A percentile compares a stretch with the other conserved stretches of the same genome.
These are phyloP conservation scores for Akanthomyces uredinophilus DNA, from an alignment of 2,329 filamentous ascomycete species.

Conservation along the genomic window DNA sequence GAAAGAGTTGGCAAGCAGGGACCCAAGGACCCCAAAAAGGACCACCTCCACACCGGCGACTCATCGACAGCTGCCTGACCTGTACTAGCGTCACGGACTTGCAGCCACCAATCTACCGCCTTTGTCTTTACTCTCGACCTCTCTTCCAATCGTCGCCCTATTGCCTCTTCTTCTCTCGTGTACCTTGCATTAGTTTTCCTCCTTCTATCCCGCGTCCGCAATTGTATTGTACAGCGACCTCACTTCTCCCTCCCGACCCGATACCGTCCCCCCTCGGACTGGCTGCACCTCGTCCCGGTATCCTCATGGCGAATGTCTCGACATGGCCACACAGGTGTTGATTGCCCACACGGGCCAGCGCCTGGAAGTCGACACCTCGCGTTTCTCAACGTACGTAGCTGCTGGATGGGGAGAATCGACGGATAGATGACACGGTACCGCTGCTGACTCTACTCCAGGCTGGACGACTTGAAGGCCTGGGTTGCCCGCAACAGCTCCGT, in stretches of 20 bases:
- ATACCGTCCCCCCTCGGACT: slow-evolving; percentile 18
- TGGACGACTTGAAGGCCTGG: slow-evolving; percentile 82
- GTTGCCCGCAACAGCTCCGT: slow-evolving; percentile 71
- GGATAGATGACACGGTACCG: neutral
- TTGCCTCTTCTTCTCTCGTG: neutral
- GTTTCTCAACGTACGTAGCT: slow-evolving; percentile 62
- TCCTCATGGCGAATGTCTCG: slow-evolving; percentile 45
- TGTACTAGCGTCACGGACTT: slow-evolving; percentile 11
- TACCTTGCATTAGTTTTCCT: neutral
- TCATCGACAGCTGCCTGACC: slow-evolving; percentile 10
- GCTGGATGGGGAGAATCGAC: neutral
- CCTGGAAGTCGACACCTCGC: slow-evolving; percentile 70
- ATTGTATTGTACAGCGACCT: neutral
- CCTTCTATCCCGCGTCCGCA: neutral
- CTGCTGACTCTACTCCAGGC: slow-evolving; percentile 40
- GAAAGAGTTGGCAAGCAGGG: no score
- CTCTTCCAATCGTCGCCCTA: neutral
- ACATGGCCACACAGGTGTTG: slow-evolving; percentile 85
- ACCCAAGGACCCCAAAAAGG: neutral
- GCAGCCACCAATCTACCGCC: slow-evolving; percentile 10
- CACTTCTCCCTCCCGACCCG: slow-evolving; percentile 2
- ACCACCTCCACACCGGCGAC: slow-evolving; percentile 1
- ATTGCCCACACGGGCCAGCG: slow-evolving; percentile 90
- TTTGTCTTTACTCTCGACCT: neutral
- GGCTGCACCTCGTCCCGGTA: slow-evolving; percentile 22